Evolutionary conservation across 2,329 filamentous ascomycete species (phyloP).

Genomic region (Phaeosphaeriaceae sp.): DNA sequence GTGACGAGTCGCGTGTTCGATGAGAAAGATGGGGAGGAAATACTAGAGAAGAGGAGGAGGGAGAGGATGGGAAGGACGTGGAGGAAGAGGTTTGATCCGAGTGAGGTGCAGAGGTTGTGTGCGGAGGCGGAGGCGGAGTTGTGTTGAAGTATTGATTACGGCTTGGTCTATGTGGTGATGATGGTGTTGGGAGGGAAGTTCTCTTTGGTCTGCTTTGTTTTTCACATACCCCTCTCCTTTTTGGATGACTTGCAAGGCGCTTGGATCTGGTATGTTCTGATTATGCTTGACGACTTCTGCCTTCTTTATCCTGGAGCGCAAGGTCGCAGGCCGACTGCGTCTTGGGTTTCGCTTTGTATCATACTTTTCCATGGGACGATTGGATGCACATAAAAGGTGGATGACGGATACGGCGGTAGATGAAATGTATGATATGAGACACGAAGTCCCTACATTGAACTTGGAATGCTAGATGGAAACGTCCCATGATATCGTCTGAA

Average conservation of each 20-base stretch:
- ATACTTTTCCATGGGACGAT: background rate
- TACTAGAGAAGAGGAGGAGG: constrained; percentile 20
- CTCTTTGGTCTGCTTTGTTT: background rate
- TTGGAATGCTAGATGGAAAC: constrained; percentile 2
- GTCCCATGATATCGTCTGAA: constrained; percentile 30
- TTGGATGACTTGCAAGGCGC: background rate
- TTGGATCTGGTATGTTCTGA: background rate
- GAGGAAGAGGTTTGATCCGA: constrained; percentile 41
- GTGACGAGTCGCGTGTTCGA: constrained; percentile 14
- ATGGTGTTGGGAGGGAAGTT: background rate
- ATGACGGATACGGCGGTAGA: background rate
- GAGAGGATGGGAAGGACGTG: constrained; percentile 25
- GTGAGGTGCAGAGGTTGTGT: constrained; percentile 34
- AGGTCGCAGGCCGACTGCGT: background rate
- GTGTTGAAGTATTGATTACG: background rate
- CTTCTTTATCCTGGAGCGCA: background rate
- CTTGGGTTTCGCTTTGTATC: background rate
- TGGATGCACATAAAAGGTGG: background rate
- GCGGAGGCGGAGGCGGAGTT: constrained; percentile 40
- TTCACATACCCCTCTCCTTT: background rate
- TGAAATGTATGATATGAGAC: background rate
- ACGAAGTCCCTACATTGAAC: background rate
- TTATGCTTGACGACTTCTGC: background rate
- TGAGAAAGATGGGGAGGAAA: constrained; percentile 16
- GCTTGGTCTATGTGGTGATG: background rate